Evolutionary conservation across 108 stramenopile genomes (phyloP), one percentile per base, ranked within the genome.

Genomic region (Parietichytrium sp.): DNA sequence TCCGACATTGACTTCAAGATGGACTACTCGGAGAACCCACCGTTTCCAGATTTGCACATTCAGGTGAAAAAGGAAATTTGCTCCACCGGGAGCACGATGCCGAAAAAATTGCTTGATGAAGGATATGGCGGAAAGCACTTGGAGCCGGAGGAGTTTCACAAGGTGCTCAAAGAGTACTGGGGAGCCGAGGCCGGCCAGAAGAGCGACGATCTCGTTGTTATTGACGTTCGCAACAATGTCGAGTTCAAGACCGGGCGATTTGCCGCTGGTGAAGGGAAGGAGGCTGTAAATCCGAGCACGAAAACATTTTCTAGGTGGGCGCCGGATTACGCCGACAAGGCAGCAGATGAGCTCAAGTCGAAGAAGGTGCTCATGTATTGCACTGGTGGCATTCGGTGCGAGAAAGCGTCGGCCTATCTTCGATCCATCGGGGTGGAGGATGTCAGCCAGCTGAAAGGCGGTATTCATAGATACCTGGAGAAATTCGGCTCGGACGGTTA

Each of bases 401-500:
- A 84, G 20, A 81, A 54, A 27, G 80, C 80, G 10, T 27, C 47
- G 12, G 80, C 77, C 4, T n/a, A 20, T 16, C 47, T 85, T 16
- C 50, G 51, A 3, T 13, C 51, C n/a, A n/a, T 23, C 36, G 80
- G 80, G 54, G 25, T 3, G 27, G 53, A 47, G 23, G 83, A 81
- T 12, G 92, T 97, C 13, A 80, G 84, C 54, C 94, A 95, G 81
- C 88, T 96, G 49, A 55, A 85, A 33, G 97, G 97, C 4, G 97
- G 97, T 3, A 97, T 97, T 45, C 94, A 95, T 83, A 88, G 95
- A 4, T 97, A 97, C 87, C 84, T 96, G 80, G 93, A 98, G 82
- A 83, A 84, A 48, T 98, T 87, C 81, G 93, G 93, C 12, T 86
- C 86, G 47, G 54, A 84, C 51, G 95, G 96, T 4, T 90, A 89